Evolutionary conservation across 208 protist genomes (phyloP).

Genomic region (Leptomonas seymouri): DNA sequence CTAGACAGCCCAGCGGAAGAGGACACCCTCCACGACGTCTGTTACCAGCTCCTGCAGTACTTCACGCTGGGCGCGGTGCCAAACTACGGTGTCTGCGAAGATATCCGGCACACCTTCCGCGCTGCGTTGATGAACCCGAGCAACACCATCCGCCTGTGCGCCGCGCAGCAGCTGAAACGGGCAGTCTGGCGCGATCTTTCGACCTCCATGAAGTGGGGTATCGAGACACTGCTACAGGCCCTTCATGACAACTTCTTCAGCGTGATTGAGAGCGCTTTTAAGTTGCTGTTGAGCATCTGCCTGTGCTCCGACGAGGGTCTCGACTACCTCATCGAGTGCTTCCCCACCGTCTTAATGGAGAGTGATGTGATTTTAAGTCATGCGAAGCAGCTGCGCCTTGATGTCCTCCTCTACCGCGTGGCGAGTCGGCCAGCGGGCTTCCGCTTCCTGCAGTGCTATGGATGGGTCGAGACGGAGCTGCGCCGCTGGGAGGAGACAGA

Average conservation of each 20-base stretch:
- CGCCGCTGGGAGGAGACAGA: slow-evolving; percentile 75
- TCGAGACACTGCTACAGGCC: slow-evolving; percentile 80
- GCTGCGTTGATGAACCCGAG: slow-evolving; percentile 60
- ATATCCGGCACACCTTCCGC: slow-evolving; percentile 78
- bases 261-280: slow-evolving; percentile 84
- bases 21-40: slow-evolving; percentile 82
- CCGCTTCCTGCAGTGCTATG: slow-evolving; percentile 85
- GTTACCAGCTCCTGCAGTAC: slow-evolving; percentile 73
- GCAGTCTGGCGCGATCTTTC: slow-evolving; percentile 84
- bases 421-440: slow-evolving; percentile 73
- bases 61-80: slow-evolving; percentile 82
- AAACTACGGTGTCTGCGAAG: slow-evolving; percentile 91
- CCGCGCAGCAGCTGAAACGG: slow-evolving; percentile 71
- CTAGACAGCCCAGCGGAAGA: slow-evolving; percentile 27
- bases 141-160: slow-evolving; percentile 80
- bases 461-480: slow-evolving; percentile 87
- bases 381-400: slow-evolving; percentile 62
- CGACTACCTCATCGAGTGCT: slow-evolving; percentile 86
- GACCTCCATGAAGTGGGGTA: slow-evolving; percentile 88
- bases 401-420: slow-evolving; percentile 83
- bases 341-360: slow-evolving; percentile 85
- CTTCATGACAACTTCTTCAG: slow-evolving; percentile 77
- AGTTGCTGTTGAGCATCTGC: slow-evolving; percentile 85
- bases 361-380: slow-evolving; percentile 74
- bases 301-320: slow-evolving; percentile 84